These are phyloP conservation scores for Ophiostoma triangulosporum DNA, from an alignment of 2,329 filamentous ascomycete genomes.

Conservation along the genomic window DNA sequence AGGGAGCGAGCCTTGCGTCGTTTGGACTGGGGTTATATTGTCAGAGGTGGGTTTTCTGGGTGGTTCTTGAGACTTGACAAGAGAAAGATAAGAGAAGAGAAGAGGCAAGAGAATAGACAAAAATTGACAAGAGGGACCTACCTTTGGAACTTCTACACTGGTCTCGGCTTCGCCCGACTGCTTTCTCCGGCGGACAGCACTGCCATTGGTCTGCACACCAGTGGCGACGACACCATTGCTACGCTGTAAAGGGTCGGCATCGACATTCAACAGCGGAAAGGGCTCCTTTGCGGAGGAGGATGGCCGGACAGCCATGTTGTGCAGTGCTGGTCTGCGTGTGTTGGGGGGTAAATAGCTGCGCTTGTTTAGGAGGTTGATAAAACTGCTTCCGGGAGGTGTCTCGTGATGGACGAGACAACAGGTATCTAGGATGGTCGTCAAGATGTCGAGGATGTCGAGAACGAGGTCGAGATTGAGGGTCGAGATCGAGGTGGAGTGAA, in stretches of 20 bases:
- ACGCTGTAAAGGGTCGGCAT: constrained; percentile 26
- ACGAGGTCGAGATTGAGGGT: neutral
- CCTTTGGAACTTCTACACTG: constrained; percentile 11
- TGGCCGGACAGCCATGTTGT: constrained; percentile 1
- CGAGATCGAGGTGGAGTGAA: neutral
- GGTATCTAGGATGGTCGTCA: neutral
- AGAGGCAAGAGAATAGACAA: no score
- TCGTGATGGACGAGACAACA: no score
- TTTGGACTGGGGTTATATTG: constrained; percentile 31
- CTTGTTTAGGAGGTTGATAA: neutral
- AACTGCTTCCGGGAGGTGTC: no score
- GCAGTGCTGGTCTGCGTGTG: neutral
- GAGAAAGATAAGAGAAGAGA: no score
- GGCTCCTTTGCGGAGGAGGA: constrained; percentile 31
- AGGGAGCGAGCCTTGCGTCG: constrained; percentile 41
- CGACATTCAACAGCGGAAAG: constrained; percentile 36
- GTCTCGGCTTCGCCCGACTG: constrained; percentile 36
- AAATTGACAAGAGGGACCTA: neutral
- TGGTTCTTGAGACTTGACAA: no score
- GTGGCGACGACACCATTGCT: constrained; percentile 15
- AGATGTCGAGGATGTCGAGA: neutral
- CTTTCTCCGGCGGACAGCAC: constrained; percentile 32
- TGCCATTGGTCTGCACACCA: constrained; percentile 8
- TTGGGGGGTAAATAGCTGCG: no score
- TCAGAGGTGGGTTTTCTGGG: neutral